Evolutionary conservation across 257 asterid species (phyloP), one percentile per base, ranked within the genome.

Genomic region (Knoxia roxburghii): DNA sequence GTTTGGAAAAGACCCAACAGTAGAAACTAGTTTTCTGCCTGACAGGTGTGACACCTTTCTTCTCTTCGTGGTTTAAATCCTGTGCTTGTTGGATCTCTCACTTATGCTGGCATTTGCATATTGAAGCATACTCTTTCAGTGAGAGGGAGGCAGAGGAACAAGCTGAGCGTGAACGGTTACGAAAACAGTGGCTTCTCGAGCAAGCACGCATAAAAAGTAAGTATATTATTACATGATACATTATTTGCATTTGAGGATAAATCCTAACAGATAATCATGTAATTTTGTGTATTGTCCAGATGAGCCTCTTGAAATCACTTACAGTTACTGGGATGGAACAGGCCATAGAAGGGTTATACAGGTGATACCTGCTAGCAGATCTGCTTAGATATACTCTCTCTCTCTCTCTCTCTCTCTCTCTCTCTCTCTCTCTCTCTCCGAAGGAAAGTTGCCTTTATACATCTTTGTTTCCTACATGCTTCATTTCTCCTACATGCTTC

Each of bases 131-230:
- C 89, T 84, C 84, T 84, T 91, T 83, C 97, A 90, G 97, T 94
- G 99, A 94, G 93, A 84, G 99, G 68, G 99, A 94, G 87, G 97
- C 99, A 23, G 99, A 90, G 88, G 99, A 94, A 79, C 95, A 88
- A 82, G 97, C 97, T 70, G 97, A 94, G 69, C 95, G 97, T 68
- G 99, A 94, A 85, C 86, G 99, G 80, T 73, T 94, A 64, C 87
- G 85, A 66, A 90, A 87, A 73, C 97, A 84, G 81, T 94, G 97
- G 99, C 68, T 82, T 75, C 85, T 84, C 40, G 98, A 93, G 78
- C 97, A 93, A 74, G 88, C 87, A 65, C 95, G 86, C 68, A 88
- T 93, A 68, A 93, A 93, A 84, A 90, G 97, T 89, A 50, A 74
- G 80, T 75, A 2, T 41, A 41, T 15, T 65, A 62, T 51, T 65